Evolutionary conservation across 169 alveolate genomes (phyloP), one percentile per base, ranked within the genome.

Genomic region (Plasmodium gallinaceum): DNA sequence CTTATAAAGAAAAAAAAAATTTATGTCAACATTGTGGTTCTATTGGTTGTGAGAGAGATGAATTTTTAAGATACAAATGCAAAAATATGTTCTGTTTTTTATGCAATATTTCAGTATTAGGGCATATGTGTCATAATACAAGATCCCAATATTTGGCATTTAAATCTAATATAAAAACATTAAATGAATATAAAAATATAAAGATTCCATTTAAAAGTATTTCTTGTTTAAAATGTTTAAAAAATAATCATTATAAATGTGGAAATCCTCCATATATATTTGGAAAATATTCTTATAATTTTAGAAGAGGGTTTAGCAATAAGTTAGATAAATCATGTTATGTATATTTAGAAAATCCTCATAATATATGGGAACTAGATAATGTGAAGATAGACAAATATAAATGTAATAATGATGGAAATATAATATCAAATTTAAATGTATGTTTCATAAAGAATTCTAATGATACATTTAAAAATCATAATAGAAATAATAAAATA

Each of bases 1-100:
- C 57, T 43, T 62, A 70, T 42, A 68, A 57, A 68, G 85, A 83
- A 22, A 83, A 83, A 69, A 70, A 32, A 48, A 39, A 16, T 37
- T 20, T 39, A 9, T 83, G 91, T 60, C 74, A 69, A 26, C 51
- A 83, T 61, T 83, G 91, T 71, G 91, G 91, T 37, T 83, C 91
- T 0, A 16, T 18, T 32, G 85, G 68, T 18, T 68, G 83, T 60
- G 91, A 83, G 18, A 69, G 37, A 43, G 83, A 70, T 60, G 9
- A 18, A 5, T 16, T n/a, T 4, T 6, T 32, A 16, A 83, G 24
- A n/a, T 12, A 22, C 20, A 58, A 37, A 46, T 83, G 91, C 68
- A 42, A 52, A 83, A 83, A 68, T 58, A 69, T 24, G 3, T 69
- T 22, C 45, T 83, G 91, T 46, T 83, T 68, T 43, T 12, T 83